Evolutionary conservation across 2,329 filamentous ascomycete genomes (phyloP).

Genomic region (Chrysosporium queenslandicum): DNA sequence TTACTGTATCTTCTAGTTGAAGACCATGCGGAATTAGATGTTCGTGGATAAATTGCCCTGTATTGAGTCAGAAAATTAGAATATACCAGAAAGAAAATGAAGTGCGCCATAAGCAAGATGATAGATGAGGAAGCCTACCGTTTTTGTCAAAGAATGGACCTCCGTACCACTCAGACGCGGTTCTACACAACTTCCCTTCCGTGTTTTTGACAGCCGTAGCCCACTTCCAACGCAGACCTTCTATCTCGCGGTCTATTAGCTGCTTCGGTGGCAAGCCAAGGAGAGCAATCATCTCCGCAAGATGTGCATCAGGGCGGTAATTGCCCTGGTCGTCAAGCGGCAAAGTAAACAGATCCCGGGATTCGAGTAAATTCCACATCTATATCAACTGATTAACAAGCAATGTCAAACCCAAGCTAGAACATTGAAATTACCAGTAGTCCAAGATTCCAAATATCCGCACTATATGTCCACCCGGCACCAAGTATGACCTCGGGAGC

Average conservation of each 20-base stretch:
- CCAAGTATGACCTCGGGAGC: conserved; percentile 31
- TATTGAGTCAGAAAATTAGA: no score
- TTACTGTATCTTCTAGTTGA: conserved; percentile 17
- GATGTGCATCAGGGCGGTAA: conserved; percentile 19
- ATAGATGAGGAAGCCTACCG: neutral
- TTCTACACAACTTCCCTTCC: neutral
- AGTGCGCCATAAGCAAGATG: no score
- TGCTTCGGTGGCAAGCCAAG: conserved; percentile 15
- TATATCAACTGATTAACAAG: no score
- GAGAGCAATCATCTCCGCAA: conserved; percentile 16
- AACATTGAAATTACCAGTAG: conserved; percentile 26
- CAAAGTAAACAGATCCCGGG: conserved; percentile 23
- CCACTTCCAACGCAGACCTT: neutral
- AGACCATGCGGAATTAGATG: neutral
- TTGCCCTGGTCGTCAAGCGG: conserved; percentile 18
- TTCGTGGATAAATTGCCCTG: neutral
- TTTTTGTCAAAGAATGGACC: neutral
- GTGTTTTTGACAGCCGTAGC: neutral
- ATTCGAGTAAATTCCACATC: conserved; percentile 27
- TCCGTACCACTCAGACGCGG: neutral
- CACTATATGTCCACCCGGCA: conserved; percentile 28
- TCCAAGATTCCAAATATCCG: conserved; percentile 32
- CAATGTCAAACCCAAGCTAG: no score
- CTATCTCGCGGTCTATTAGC: conserved; percentile 12
- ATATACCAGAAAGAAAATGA: no score